These are phyloP conservation scores for Raphanus sativus DNA, from an alignment of 345 rosid genomes.

Conservation along the genomic window DNA sequence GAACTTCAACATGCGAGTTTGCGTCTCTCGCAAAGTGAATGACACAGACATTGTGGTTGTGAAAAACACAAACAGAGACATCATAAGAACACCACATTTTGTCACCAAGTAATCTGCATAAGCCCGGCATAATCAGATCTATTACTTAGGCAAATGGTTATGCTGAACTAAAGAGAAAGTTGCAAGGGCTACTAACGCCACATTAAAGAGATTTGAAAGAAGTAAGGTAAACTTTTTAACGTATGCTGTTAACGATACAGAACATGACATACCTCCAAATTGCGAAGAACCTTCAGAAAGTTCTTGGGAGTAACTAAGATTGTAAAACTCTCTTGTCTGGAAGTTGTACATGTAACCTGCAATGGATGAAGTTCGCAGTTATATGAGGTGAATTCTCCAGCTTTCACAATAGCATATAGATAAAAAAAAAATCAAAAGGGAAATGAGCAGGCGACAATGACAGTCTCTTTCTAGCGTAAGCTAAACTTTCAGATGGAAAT, in stretches of 20 bases:
- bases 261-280: conserved; percentile 72
- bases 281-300: conserved; percentile 76
- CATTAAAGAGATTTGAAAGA: neutral
- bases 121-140: neutral
- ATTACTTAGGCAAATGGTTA: conserved; percentile 2
- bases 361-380: conserved; percentile 15
- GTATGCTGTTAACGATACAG: neutral
- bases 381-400: conserved; percentile 8
- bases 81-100: conserved; percentile 98
- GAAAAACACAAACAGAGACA: conserved; percentile 96
- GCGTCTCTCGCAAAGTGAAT: conserved; percentile 96
- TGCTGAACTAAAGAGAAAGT: conserved; percentile 8
- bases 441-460: neutral
- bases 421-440: conserved; percentile 4
- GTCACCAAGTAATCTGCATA: conserved; percentile 92
- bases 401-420: conserved; percentile 18
- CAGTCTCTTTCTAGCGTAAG: neutral
- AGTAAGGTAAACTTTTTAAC: neutral
- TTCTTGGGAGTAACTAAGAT: conserved; percentile 90
- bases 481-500: conserved; percentile 15
- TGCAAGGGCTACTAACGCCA: conserved; percentile 11
- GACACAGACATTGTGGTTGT: conserved; percentile 99
- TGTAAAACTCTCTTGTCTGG: conserved; percentile 89
- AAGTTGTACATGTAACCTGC: conserved; percentile 84
- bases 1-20: conserved; percentile 95